A percentile compares a stretch with the other conserved stretches of the same genome.
phyloP scores from a whole-genome alignment of 306 rosid species.

The Luffa acutangula region DNA sequence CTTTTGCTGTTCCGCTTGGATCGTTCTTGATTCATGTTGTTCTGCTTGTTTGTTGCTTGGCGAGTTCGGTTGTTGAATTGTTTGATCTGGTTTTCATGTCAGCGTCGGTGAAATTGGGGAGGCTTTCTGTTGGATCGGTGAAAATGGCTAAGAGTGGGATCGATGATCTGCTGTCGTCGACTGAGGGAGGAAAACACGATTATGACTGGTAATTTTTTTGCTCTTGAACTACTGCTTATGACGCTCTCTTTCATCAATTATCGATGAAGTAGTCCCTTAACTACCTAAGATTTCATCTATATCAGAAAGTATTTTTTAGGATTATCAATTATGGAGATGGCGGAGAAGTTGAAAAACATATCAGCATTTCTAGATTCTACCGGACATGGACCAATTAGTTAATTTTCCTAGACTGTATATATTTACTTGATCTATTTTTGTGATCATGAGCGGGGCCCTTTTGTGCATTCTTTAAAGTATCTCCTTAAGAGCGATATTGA shows the following conservation, averaged over 20 bases:
- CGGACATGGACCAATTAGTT: background rate
- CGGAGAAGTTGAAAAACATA: background rate
- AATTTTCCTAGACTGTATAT: background rate
- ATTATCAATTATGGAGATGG: conserved; percentile 5
- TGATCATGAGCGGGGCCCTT: background rate
- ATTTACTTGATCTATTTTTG: conserved; percentile 4
- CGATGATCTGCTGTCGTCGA: conserved; percentile 68
- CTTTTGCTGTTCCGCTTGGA: background rate
- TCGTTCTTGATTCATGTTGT: background rate
- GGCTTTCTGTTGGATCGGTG: conserved; percentile 76
- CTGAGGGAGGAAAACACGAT: conserved; percentile 91
- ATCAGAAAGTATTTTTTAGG: background rate
- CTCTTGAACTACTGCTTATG: background rate
- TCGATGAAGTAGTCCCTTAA: background rate
- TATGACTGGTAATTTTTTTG: conserved; percentile 59
- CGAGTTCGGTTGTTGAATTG: background rate
- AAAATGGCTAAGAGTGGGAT: conserved; percentile 52
- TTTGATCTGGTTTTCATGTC: conserved; percentile 2
- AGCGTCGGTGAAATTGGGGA: conserved; percentile 81
- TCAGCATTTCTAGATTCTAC: background rate
- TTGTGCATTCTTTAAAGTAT: background rate
- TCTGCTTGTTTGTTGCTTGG: background rate
- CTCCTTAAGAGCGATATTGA: background rate
- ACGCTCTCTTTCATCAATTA: background rate
- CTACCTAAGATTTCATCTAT: background rate